Evolutionary conservation across 306 rosid species (phyloP).

Genomic region (Dryas octopetala): DNA sequence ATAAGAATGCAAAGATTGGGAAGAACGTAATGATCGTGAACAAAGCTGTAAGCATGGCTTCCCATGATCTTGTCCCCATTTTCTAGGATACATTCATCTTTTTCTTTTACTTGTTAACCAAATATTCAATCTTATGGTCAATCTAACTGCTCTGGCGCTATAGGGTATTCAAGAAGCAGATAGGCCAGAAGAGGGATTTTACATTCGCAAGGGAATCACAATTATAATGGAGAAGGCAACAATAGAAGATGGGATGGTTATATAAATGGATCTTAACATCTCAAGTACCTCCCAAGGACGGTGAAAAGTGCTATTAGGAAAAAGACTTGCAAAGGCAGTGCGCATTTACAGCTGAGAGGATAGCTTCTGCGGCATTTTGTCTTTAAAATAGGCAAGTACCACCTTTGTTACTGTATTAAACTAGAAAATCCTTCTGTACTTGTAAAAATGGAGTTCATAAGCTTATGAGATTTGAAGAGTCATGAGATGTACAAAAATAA

Average conservation of each 20-base stretch:
- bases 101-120: slow-evolving; percentile 8
- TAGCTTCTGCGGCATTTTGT: slow-evolving; percentile 14
- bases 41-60: slow-evolving; percentile 63
- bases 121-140: not conserved
- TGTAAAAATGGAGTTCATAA: slow-evolving; percentile 19
- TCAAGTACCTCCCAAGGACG: slow-evolving; percentile 7
- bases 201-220: slow-evolving; percentile 80
- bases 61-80: slow-evolving; percentile 8
- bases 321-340: slow-evolving; percentile 13
- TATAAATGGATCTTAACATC: slow-evolving; percentile 37
- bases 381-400: slow-evolving; percentile 28
- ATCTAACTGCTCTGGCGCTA: slow-evolving; percentile 24
- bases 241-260: slow-evolving; percentile 63
- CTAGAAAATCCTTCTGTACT: slow-evolving; percentile 27
- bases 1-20: slow-evolving; percentile 88
- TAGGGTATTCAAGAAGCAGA: slow-evolving; percentile 87
- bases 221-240: slow-evolving; percentile 70
- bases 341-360: slow-evolving; percentile 13
- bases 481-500: slow-evolving; percentile 36
- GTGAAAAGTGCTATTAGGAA: slow-evolving; percentile 20
- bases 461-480: not conserved
- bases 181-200: slow-evolving; percentile 73
- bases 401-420: slow-evolving; percentile 25
- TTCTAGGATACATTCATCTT: not conserved
- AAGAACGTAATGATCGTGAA: slow-evolving; percentile 69